These are phyloP conservation scores for Colletotrichum cordylinicola DNA, from an alignment of 2,329 filamentous ascomycete genomes.

Conservation along the genomic window DNA sequence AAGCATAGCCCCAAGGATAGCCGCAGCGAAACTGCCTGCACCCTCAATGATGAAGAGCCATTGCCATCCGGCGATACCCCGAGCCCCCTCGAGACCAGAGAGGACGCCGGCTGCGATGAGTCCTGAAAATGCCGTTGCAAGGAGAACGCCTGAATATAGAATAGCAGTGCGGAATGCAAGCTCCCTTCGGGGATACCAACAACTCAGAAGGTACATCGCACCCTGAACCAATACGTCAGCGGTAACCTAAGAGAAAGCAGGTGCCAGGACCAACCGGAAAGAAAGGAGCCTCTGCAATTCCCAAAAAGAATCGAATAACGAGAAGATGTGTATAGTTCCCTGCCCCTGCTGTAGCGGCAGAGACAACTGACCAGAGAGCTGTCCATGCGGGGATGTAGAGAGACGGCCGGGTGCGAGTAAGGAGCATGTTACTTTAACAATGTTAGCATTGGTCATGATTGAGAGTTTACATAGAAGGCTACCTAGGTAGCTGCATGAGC, in stretches of 20 bases:
- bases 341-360: slow-evolving; percentile 1
- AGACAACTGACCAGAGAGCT: neutral
- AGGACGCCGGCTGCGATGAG: slow-evolving; percentile 24
- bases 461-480: neutral
- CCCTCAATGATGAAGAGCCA: slow-evolving; percentile 1
- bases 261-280: neutral
- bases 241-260: neutral
- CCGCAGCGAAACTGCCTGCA: neutral
- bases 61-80: neutral
- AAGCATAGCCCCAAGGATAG: neutral
- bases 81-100: neutral
- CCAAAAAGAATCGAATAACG: neutral
- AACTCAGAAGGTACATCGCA: slow-evolving; percentile 59
- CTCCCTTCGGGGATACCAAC: slow-evolving; percentile 75
- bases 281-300: slow-evolving; percentile 1
- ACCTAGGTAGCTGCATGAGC: neutral
- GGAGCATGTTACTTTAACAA: slow-evolving; percentile 20
- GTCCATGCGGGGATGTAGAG: slow-evolving; percentile 23
- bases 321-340: slow-evolving; percentile 4
- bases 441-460: neutral
- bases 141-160: neutral
- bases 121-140: neutral
- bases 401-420: slow-evolving; percentile 13
- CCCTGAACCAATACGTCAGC: neutral
- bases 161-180: slow-evolving; percentile 55